Evolutionary conservation across 495 filamentous ascomycete species (phyloP), one percentile per base, ranked within the genome.

Genomic region (Staphylotrichum tortipilum): DNA sequence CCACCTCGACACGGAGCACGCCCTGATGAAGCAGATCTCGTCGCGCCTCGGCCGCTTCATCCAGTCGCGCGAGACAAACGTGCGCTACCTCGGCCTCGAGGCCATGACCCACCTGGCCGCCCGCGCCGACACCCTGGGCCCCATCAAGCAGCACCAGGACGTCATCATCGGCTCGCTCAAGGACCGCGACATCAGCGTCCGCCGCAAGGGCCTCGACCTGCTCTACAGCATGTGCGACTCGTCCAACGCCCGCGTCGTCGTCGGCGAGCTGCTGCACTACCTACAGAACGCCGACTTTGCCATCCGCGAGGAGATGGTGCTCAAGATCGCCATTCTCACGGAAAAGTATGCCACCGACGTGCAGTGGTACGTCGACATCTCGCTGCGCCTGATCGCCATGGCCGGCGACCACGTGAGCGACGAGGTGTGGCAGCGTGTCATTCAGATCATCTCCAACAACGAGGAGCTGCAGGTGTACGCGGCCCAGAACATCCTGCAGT

Each of bases 141-240:
- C 94, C 2, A 96, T 99, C 60, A 97, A 99, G 64, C 88, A 94
- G 67, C 94, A 99, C 61, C 94, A 97, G 61, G 87, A 83, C 52
- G 89, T 95, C 44, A 99, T 99, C 50, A 78, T 97, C 29, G 88
- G 87, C 14, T 94, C 92, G 1, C 79, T 99, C 7, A 83, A 91
- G 60, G 94, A 99, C 67, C 75, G 94, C 30, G 94, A 99, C 68
- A 99, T 99, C 59, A 96, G 89, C 61, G 94, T 99, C 8, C 80
- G 94, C 41, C 81, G 94, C 46, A 96, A 99, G 65, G 94, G 89
- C 19, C 76, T 99, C 36, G 94, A 99, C 68, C 70, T 99, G 47
- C 77, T 99, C 19, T 99, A 99, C 77, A 97, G 94, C 79, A 99
- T 99, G 94, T 99, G 94, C 65, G 94, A 99, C 63, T 78, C 84